Evolutionary conservation across 148 eudicot genomes (phyloP), one percentile per base, ranked within the genome.

Genomic region (Rhododendron kiyosumense): DNA sequence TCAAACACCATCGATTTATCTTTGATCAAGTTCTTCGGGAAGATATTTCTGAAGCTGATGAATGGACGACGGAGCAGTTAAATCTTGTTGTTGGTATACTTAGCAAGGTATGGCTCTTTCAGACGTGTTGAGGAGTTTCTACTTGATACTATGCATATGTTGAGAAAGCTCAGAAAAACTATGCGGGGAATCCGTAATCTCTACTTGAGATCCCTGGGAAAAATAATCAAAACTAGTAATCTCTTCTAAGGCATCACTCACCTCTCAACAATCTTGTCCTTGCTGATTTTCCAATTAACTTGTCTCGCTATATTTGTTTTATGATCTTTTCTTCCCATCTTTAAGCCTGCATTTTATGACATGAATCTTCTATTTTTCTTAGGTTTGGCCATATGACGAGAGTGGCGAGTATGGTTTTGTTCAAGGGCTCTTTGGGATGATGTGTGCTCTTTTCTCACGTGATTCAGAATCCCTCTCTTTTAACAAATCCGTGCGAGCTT

Each of bases 341-440:
- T 9, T 49, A 20, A 57, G 77, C 73, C 20, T 43, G 41, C n/a
- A 5, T 69, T 61, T 76, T 22, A n/a, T 43, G 30, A 73, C 59
- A 32, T 8, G 32, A 65, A 36, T 45, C 26, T 46, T 73, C 75
- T 49, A 20, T 54, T 48, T 86, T 48, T 7, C 79, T 17, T 89
- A 97, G 99, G 95, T 93, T 79, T 97, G 99, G 99, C 98, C 99
- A 57, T 97, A 94, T 87, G 99, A 94, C 79, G 98, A 95, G 88
- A 93, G 91, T 85, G 96, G 93, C 51, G 97, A 93, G 81, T 92
- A 90, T 86, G 99, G 98, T 76, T 92, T 94, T 87, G 91, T 97
- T 86, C 98, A 95, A 91, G 94, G 95, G 76, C 95, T 97, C 80
- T 93, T 95, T 87, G 91, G 94, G 87, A 90, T 93, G 96, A 95